Conservation (phyloP, 495 filamentous ascomycete genomes). For the Hypoxylon rickii region DNA sequence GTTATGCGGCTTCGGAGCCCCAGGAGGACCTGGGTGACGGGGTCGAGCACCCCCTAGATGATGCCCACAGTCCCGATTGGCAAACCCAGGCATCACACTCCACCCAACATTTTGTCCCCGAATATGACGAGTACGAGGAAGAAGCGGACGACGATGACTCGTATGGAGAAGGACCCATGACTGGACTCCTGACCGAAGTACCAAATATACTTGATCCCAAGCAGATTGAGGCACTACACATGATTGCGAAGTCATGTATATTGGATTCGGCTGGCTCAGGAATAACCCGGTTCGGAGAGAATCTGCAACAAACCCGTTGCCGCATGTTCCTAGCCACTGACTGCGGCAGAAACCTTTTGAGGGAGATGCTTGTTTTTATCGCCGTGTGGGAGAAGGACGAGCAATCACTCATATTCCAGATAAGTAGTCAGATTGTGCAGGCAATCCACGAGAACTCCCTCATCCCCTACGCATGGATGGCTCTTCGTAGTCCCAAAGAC, state of each 20-base stretch:
- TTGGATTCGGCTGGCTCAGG: constrained; percentile 67
- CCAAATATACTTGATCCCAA: constrained; percentile 91
- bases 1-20: constrained; percentile 51
- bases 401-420: constrained; percentile 88
- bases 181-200: constrained; percentile 86
- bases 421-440: constrained; percentile 94
- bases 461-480: constrained; percentile 86
- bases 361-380: constrained; percentile 92
- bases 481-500: constrained; percentile 89
- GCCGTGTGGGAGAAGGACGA: constrained; percentile 94
- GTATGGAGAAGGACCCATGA: constrained; percentile 81
- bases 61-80: constrained; percentile 54
- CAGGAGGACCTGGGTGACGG: constrained; percentile 40
- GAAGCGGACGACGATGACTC: constrained; percentile 82
- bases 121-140: constrained; percentile 65
- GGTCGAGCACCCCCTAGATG: constrained; percentile 48
- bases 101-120: constrained; percentile 43
- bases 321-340: constrained; percentile 86
- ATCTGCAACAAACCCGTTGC: constrained; percentile 83
- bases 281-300: constrained; percentile 61
- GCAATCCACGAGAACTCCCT: constrained; percentile 85
- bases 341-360: constrained; percentile 81
- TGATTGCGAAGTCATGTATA: constrained; percentile 92
- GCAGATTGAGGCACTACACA: constrained; percentile 91
- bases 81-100: constrained; percentile 53